Evolutionary conservation across 768 basidiomycete genomes (phyloP).

Genomic region (Rhizopogon rudus): DNA sequence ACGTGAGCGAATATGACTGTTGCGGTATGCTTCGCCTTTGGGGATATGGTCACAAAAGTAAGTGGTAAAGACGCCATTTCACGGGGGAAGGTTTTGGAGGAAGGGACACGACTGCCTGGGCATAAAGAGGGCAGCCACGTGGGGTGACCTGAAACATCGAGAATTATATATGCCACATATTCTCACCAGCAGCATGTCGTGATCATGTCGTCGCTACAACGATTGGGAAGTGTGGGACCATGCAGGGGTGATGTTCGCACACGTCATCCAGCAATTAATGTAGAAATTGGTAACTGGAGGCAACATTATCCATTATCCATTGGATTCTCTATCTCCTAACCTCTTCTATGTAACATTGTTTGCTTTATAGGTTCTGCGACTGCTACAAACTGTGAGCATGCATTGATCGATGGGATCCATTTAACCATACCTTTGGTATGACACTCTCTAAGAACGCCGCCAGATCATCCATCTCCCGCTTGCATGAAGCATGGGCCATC

Average conservation of each 20-base stretch:
- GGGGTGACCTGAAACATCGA: neutral
- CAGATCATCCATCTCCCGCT: slow-evolving; percentile 14
- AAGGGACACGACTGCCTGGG: neutral
- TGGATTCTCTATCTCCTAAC: neutral
- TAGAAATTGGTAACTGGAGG: neutral
- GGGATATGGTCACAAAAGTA: slow-evolving; percentile 45
- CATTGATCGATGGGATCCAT: neutral
- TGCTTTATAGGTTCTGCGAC: neutral
- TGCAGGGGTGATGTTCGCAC: neutral
- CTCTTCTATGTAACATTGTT: too few species aligned
- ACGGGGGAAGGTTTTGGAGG: neutral
- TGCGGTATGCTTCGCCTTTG: slow-evolving; percentile 62
- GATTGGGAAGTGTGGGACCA: neutral
- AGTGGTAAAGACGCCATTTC: slow-evolving; percentile 20
- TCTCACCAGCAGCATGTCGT: neutral
- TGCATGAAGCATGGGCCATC: slow-evolving; percentile 9
- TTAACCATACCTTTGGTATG: slow-evolving; percentile 5
- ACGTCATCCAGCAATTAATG: neutral
- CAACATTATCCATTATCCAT: neutral
- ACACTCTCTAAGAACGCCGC: slow-evolving; percentile 12
- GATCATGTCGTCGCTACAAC: neutral
- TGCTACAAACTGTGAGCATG: neutral
- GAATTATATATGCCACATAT: neutral
- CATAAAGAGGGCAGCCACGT: neutral
- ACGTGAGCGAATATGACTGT: slow-evolving; percentile 87